Base-by-base conservation (phyloP, 306 rosid species). In the Dicorynia guianensis region DNA sequence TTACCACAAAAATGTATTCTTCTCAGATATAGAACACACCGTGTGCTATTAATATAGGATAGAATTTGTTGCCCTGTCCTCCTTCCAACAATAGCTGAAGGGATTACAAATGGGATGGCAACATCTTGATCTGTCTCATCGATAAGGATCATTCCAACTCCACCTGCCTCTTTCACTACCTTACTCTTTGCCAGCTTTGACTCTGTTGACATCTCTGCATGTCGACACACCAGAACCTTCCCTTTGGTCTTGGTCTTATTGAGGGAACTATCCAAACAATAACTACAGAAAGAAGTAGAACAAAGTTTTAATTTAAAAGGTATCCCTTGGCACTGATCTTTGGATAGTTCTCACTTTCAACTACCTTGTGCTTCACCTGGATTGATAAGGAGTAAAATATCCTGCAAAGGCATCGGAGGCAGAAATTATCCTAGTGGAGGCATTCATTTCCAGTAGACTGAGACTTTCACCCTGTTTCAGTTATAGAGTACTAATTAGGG, bases 281-380 rank as follows among this genome's bases (percentile, higher is more conserved):
- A 92, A 81, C 97, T 92, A 18, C 86, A 84, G 64, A 74, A 74
- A 69, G 18, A 57, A 20, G 25, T 6, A 54, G 34, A 70, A 72
- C 61, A 71, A 65, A 69, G 30, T 30, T 25, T 53, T 50, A 64
- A 40, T 65, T 83, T 58, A 56, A 59, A 71, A 79, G 30, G 61
- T 78, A 65, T 62, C 48, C 36, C 20, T 69, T 44, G 38, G 56
- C 77, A 64, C n/a, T 67, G 73, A 14, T 17, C 49, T 69, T 30
- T 63, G 36, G 69, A 48, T 39, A 63, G 63, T 67, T 79, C 76
- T 63, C 76, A 84, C 72, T 72, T 84, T 63, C 78, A 82, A 89
- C 84, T 92, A 92, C 97, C 97, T 92, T 91, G 80, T 76, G 86
- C 88, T 86, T 91, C 97, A 92, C 97, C 97, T 92, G 97, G 97